phyloP scores from a whole-genome alignment of 768 basidiomycete species.

The Hygrophoropsis aurantiaca region DNA sequence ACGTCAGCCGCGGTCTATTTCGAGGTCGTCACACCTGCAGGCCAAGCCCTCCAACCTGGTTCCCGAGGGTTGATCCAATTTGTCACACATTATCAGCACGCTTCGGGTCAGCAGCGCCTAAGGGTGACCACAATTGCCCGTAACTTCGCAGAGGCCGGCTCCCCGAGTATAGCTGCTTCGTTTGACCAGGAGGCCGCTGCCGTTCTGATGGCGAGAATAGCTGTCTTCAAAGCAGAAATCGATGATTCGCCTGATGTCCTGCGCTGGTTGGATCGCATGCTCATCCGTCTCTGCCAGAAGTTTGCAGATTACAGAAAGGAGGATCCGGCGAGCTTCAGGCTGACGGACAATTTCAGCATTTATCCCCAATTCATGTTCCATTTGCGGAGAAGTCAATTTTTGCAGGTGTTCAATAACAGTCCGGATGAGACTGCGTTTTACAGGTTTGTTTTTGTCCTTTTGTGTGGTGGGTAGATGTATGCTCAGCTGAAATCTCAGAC shows the following conservation, averaged over 20 bases:
- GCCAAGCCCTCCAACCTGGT: slow-evolving; percentile 85
- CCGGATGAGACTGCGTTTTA: slow-evolving; percentile 99
- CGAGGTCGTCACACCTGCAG: slow-evolving; percentile 96
- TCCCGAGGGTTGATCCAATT: slow-evolving; percentile 96
- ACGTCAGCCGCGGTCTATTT: slow-evolving; percentile 94
- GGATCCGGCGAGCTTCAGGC: slow-evolving; percentile 89
- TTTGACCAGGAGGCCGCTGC: slow-evolving; percentile 99
- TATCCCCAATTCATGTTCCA: slow-evolving; percentile 99
- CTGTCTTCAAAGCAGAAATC: slow-evolving; percentile 98
- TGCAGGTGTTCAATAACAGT: slow-evolving; percentile 99
- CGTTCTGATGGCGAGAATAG: slow-evolving; percentile 97
- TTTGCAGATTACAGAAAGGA: slow-evolving; percentile 99
- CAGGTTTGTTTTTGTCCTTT: slow-evolving; percentile 49
- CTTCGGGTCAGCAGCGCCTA: slow-evolving; percentile 90
- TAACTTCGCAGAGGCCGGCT: slow-evolving; percentile 97
- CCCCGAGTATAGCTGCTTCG: slow-evolving; percentile 85
- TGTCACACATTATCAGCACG: slow-evolving; percentile 97
- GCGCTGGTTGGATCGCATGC: slow-evolving; percentile 97
- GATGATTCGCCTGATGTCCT: slow-evolving; percentile 97
- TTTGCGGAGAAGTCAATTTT: slow-evolving; percentile 92
- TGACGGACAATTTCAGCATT: slow-evolving; percentile 95
- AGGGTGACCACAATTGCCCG: slow-evolving; percentile 98
- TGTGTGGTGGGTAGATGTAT: slow-evolving; percentile 4
- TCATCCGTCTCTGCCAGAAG: slow-evolving; percentile 97
- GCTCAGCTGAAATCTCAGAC: slow-evolving; percentile 46